These are phyloP conservation scores for Calonectria honghensis DNA, from an alignment of 2,329 filamentous ascomycete genomes.

Conservation along the genomic window DNA sequence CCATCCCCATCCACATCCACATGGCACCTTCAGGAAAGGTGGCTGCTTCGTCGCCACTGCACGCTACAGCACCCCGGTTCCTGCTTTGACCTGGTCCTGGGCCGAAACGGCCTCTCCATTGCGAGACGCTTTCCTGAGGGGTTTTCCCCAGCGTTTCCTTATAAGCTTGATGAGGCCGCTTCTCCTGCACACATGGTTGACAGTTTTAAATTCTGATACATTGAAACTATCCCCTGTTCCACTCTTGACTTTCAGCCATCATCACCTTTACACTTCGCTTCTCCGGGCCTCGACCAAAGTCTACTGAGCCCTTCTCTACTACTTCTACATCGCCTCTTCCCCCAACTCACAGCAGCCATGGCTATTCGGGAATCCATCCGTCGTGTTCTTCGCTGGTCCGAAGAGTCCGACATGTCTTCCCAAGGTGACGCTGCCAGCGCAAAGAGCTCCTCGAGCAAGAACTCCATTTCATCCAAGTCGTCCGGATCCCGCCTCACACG, in stretches of 20 bases:
- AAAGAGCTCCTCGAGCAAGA: slow-evolving; percentile 56
- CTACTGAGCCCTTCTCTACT: neutral
- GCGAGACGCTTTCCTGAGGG: slow-evolving; percentile 48
- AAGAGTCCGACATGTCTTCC: slow-evolving; percentile 54
- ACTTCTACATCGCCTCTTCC: slow-evolving; percentile 3
- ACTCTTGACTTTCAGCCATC: slow-evolving; percentile 24
- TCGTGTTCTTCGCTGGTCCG: slow-evolving; percentile 62
- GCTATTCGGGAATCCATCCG: slow-evolving; percentile 66
- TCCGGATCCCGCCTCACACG: slow-evolving; percentile 55
- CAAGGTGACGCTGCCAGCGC: slow-evolving; percentile 57
- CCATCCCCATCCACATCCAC: slow-evolving; percentile 36
- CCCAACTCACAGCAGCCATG: slow-evolving; percentile 55
- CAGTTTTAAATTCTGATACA: slow-evolving; percentile 24
- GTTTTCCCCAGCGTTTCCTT: slow-evolving; percentile 50
- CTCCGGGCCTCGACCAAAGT: slow-evolving; percentile 25
- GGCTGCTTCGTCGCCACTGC: slow-evolving; percentile 40
- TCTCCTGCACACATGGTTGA: slow-evolving; percentile 18
- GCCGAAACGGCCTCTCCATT: slow-evolving; percentile 48
- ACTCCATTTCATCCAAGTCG: slow-evolving; percentile 57
- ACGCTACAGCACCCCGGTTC: slow-evolving; percentile 31
- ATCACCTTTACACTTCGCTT: neutral
- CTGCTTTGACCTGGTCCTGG: slow-evolving; percentile 44
- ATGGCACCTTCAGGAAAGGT: slow-evolving; percentile 35
- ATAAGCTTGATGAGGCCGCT: slow-evolving; percentile 35
- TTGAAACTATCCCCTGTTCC: slow-evolving; percentile 22